Evolutionary conservation across 192 early-diverging fungal genomes (phyloP), one percentile per base, ranked within the genome.

Genomic region (Coemansia sp.): DNA sequence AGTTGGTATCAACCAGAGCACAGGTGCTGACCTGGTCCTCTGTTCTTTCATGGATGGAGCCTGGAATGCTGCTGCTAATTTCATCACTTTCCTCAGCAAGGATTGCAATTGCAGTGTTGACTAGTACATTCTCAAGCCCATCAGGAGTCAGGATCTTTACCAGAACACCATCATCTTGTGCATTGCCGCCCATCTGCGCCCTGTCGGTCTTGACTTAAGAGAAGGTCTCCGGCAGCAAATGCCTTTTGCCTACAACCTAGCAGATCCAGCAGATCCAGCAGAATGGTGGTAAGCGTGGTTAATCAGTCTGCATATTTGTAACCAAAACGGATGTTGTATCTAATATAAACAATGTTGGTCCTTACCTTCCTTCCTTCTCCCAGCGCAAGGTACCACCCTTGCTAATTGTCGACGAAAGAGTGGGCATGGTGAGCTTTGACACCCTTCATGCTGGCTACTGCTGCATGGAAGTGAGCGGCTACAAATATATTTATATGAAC

Each of bases 171-270:
- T 99, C 97, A 66, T 99, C 97, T 81, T 97, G 95, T 68, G 93
- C 96, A 77, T 99, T 96, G 63, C 98, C 95, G 73, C 98, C 97
- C 95, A 99, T 98, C 77, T 94, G 92, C 14, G 97, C 97, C 91
- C 98, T 99, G 77, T 99, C 97, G 33, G 97, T 99, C 78, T 99
- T 96, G 63, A 99, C 94, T 78, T 96, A 95, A 88, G 39, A 99
- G 79, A 38, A 97, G 89, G 77, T 99, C 97, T 46, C 97, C 97
- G 30, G 95, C 90, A 21, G 80, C 66, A 65, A 97, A 86, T 60
- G 88, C 78, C 75, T 99, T 95, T 99, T 95, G 34, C 97, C 96
- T 61, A 65, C 30, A 30, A 30, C 1, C 30, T 3, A 30, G 30
- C 30, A 30, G 1, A 30, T 2, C 30, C 30, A 3, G 3, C 30